Base-by-base conservation (phyloP, 257 asterid genomes). In the Capsicum chinense region DNA sequence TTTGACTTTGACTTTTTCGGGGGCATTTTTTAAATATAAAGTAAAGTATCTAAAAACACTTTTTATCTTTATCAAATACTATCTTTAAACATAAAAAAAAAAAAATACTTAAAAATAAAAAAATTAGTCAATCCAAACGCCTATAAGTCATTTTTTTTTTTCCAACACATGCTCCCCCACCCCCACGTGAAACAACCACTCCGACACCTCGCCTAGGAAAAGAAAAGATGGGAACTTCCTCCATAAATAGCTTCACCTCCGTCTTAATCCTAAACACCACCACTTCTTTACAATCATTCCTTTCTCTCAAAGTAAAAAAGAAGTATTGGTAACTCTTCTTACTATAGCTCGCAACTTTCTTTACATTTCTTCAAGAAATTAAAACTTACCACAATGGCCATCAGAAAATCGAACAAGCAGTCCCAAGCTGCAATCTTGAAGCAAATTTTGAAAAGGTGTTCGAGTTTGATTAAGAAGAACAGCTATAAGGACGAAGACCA, bases 401-500 rank as follows among this genome's bases (percentile, higher is more conserved):
- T 85, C 48, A 84, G 39, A 80, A 87, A 71, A 69, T 71, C 63
- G 67, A 79, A 17, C 60, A 79, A 79, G 56, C 9, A 80, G 10
- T 52, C 86, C 19, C 88, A 85, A 83, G 50, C 84, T 59, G 83
- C 85, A 19, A 68, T 47, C 5, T 48, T 88, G 73, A 88, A 83
- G 80, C 87, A 88, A 79, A 83, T 88, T 17, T 15, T 83, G 56
- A 88, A 56, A 42, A 56, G 69, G 21, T 88, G 86, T 73, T 88
- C 87, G 9, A 85, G 83, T 64, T 56, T 63, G 39, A 37, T 69
- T 71, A 69, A 83, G 74, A 85, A 39, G 5, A 39, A 39, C 44
- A 39, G 44, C 5, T 39, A 39, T 39, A 39, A 80, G n/a, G 57
- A 70, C 17, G 66, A 71, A 11, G 35, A 19, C 3, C 58, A 57